Evolutionary conservation across 805 yeast genomes (phyloP).

Genomic region (Jamesozyma spencerorum): DNA sequence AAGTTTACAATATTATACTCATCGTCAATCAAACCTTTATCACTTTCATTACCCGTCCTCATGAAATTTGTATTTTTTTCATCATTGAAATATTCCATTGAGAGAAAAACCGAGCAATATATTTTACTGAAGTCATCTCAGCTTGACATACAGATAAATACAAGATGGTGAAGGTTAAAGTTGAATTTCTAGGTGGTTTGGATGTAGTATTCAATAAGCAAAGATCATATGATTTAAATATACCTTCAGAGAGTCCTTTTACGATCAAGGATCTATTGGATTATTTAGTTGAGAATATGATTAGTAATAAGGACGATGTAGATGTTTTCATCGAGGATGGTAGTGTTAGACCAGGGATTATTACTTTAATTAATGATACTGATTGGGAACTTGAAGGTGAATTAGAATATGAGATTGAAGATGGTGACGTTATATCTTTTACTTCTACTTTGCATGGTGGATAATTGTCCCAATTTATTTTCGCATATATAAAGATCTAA

Average conservation of each 20-base stretch:
- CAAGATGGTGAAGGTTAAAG: conserved; percentile 32
- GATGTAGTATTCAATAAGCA: conserved; percentile 65
- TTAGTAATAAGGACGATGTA: conserved; percentile 51
- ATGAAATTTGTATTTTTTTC: not conserved
- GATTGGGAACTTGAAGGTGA: conserved; percentile 96
- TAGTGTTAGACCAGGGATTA: conserved; percentile 80
- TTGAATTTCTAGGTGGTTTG: conserved; percentile 63
- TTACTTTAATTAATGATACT: conserved; percentile 84
- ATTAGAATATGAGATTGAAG: conserved; percentile 67
- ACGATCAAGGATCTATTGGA: conserved; percentile 44
- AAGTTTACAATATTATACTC: too few relatives aligned
- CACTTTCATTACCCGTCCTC: too few relatives aligned
- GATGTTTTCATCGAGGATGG: conserved; percentile 77
- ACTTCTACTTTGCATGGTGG: conserved; percentile 96
- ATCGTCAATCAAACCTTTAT: too few relatives aligned
- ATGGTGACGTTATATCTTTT: conserved; percentile 71
- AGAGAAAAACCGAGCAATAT: too few relatives aligned
- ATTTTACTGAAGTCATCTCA: too few relatives aligned
- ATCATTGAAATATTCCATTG: conserved; percentile 7
- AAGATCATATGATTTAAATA: conserved; percentile 42
- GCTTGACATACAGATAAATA: too few relatives aligned
- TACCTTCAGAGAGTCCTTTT: conserved; percentile 34
- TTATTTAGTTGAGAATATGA: conserved; percentile 44
- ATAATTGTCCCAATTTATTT: conserved; percentile 31
- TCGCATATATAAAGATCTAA: not conserved